Evolutionary conservation across 495 filamentous ascomycete genomes (phyloP), one percentile per base, ranked within the genome.

Genomic region (Penicillium roqueforti): DNA sequence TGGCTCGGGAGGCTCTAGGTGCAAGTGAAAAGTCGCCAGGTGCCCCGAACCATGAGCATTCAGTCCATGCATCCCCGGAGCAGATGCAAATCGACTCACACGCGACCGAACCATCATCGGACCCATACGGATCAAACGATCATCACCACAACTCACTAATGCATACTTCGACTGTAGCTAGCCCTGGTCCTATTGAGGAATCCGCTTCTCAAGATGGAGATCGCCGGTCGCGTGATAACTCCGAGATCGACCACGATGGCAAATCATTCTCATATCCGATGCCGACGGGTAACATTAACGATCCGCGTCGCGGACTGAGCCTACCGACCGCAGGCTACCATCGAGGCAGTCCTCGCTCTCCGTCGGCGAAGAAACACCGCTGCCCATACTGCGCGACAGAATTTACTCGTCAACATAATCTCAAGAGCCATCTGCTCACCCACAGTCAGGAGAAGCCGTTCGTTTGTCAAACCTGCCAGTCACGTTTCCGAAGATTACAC

Each of bases 361-460:
- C 85, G 6, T 86, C 87, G 7, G 78, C 82, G 20, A 96, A 95
- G 70, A 93, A 93, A 59, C 92, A 99, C 72, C 95, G 92, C 55
- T 99, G 93, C 62, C 91, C 87, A 3, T 96, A 95, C 69, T 99
- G 93, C 75, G 79, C 89, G 4, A 96, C 95, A 7, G 92, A 95
- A 61, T 99, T 99, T 61, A 99, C 93, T 9, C 82, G 93, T 9
- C 95, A 97, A 65, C 93, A 99, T 66, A 99, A 99, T 58, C 82
- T 99, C n/a, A 99, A 99, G 70, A 96, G 90, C 56, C 93, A 99
- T 74, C 81, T 99, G 31, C 82, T 99, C 53, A 99, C 93, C 0
- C 93, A 99, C 65, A 96, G 92, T 59, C 93, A 99, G 71, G 95
- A 97, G 69, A 99, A 99, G 67, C 93, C 93, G 0, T 99, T 91